Evolutionary conservation across 805 yeast species (phyloP).

Genomic region (Saccharomycopsis fibuligera): DNA sequence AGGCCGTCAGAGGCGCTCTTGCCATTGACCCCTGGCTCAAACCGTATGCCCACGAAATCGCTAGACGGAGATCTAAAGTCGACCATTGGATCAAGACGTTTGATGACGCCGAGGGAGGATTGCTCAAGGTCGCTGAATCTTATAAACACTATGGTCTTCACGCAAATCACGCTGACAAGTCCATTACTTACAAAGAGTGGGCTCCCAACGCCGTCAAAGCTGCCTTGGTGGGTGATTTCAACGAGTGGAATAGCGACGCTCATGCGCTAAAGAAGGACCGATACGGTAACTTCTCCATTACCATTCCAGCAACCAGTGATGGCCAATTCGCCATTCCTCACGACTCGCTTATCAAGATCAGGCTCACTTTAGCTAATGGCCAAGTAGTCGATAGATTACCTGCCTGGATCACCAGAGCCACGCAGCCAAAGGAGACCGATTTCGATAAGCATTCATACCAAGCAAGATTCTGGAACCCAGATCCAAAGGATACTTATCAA

Average conservation of each 20-base stretch:
- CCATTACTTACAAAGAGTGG: conserved; percentile 70
- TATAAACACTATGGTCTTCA: conserved; percentile 76
- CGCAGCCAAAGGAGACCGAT: conserved; percentile 48
- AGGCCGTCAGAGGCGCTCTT: conserved; percentile 25
- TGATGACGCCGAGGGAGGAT: conserved; percentile 54
- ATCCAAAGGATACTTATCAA: conserved; percentile 35
- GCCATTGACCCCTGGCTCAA: conserved; percentile 80
- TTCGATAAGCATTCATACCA: conserved; percentile 45
- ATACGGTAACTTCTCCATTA: conserved; percentile 57
- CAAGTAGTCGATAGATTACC: conserved; percentile 71
- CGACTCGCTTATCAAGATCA: conserved; percentile 69
- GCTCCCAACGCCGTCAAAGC: conserved; percentile 82
- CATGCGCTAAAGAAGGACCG: conserved; percentile 55
- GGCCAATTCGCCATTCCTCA: conserved; percentile 70
- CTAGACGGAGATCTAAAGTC: conserved; percentile 60
- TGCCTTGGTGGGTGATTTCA: conserved; percentile 86
- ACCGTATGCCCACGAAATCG: conserved; percentile 65
- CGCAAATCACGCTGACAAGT: conserved; percentile 43
- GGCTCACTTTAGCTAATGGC: conserved; percentile 54
- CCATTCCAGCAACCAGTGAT: conserved; percentile 43
- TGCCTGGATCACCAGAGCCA: conserved; percentile 83
- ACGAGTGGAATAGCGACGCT: conserved; percentile 61
- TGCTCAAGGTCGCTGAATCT: conserved; percentile 66
- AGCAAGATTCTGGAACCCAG: conserved; percentile 91
- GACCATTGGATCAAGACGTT: conserved; percentile 56